phyloP scores from a whole-genome alignment of 805 yeast species.

The Dipodascopsis uninucleata region DNA sequence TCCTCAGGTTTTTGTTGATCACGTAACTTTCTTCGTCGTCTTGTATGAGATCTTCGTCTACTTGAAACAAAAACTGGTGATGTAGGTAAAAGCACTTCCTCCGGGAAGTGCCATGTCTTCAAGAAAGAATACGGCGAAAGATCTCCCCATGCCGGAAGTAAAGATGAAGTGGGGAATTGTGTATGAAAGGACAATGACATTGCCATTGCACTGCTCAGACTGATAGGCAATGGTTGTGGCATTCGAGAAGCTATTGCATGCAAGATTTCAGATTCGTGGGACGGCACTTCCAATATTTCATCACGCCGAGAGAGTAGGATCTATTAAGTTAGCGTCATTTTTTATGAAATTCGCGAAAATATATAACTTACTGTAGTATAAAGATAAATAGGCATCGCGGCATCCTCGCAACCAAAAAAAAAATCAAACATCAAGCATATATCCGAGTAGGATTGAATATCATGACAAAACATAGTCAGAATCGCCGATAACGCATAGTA shows the following conservation, averaged over 20 bases:
- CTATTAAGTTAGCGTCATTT: background rate
- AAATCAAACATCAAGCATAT: conserved; percentile 66
- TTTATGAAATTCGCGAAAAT: too few species aligned
- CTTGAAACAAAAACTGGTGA: background rate
- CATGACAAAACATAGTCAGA: conserved; percentile 76
- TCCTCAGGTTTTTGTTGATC: conserved; percentile 3
- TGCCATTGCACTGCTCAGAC: conserved; percentile 27
- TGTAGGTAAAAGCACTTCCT: background rate
- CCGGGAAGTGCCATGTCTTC: conserved; percentile 23
- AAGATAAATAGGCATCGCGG: conserved; percentile 53
- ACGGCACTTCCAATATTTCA: conserved; percentile 40
- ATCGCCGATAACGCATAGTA: conserved; percentile 72
- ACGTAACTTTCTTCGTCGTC: background rate
- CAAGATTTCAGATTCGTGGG: conserved; percentile 41
- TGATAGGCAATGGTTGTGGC: conserved; percentile 25
- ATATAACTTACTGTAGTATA: conserved; percentile 50
- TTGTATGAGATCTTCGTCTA: background rate
- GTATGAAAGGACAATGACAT: conserved; percentile 25
- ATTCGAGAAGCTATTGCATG: conserved; percentile 42
- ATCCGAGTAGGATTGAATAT: conserved; percentile 47
- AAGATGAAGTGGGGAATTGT: conserved; percentile 27
- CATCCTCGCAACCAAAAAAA: conserved; percentile 54
- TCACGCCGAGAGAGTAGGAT: conserved; percentile 47
- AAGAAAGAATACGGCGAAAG: conserved; percentile 38
- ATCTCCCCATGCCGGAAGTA: conserved; percentile 27